Conservation (phyloP, 108 stramenopile species). For the Fragilaria crotonensis region DNA sequence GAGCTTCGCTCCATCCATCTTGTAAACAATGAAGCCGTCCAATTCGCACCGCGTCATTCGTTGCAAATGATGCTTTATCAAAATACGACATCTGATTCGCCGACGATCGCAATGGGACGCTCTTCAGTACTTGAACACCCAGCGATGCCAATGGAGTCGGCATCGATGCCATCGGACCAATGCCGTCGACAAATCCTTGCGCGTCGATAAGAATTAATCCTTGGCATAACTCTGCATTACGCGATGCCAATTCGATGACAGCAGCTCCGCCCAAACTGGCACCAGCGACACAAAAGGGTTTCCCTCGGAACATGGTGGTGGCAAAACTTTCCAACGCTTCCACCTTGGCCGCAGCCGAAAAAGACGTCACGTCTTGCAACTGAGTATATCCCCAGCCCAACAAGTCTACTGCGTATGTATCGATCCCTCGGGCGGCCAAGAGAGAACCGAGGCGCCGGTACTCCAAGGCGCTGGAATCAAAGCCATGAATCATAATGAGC, state of each 20-base stretch:
- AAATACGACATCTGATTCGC: slow-evolving; percentile 86
- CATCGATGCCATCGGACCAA: slow-evolving; percentile 71
- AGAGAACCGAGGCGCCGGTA: slow-evolving; percentile 67
- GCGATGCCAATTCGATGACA: slow-evolving; percentile 66
- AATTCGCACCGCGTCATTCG: slow-evolving; percentile 82
- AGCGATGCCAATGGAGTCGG: slow-evolving; percentile 62
- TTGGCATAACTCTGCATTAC: slow-evolving; percentile 17
- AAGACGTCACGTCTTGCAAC: slow-evolving; percentile 43
- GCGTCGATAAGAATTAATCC: slow-evolving; percentile 73
- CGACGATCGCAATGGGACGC: slow-evolving; percentile 51
- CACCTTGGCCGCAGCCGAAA: slow-evolving; percentile 85
- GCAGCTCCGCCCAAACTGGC: slow-evolving; percentile 77
- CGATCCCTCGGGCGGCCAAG: slow-evolving; percentile 59
- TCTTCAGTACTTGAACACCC: slow-evolving; percentile 74
- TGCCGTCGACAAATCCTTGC: slow-evolving; percentile 88
- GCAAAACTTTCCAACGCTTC: slow-evolving; percentile 71
- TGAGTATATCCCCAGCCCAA: slow-evolving; percentile 95
- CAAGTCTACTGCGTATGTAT: slow-evolving; percentile 88
- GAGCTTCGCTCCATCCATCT: slow-evolving; percentile 81
- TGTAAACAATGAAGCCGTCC: slow-evolving; percentile 79
- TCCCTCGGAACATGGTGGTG: slow-evolving; percentile 30
- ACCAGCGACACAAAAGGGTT: slow-evolving; percentile 51
- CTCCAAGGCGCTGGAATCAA: slow-evolving; percentile 88
- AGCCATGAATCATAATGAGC: slow-evolving; percentile 78
- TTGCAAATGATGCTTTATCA: slow-evolving; percentile 61